Percentiles rank a stretch among this genome's conserved stretches.
phyloP scores from a whole-genome alignment of 306 rosid species.

The Gastrolobium bilobum region DNA sequence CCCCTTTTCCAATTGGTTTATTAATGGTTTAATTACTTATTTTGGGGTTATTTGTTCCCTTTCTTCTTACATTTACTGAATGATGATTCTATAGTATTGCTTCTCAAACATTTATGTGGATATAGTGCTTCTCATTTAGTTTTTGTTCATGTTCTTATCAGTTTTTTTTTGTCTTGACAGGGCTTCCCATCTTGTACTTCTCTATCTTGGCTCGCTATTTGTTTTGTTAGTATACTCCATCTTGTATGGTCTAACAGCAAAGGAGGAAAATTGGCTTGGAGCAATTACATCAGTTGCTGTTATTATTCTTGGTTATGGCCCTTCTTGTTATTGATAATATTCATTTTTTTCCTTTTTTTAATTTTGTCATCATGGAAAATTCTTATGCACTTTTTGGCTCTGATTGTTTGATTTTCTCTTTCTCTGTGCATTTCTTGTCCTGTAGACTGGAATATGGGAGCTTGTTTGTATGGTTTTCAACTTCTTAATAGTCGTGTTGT shows the following conservation, averaged over 20 bases:
- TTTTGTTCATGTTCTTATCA: slow-evolving; percentile 25
- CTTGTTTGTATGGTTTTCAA: slow-evolving; percentile 94
- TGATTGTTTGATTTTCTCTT: slow-evolving; percentile 34
- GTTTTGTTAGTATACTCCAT: slow-evolving; percentile 93
- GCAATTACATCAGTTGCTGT: slow-evolving; percentile 96
- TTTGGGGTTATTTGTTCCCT: slow-evolving; percentile 20
- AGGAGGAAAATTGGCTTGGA: slow-evolving; percentile 94
- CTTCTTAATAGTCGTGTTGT: slow-evolving; percentile 91
- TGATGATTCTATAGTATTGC: slow-evolving; percentile 17
- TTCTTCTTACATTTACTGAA: slow-evolving; percentile 8
- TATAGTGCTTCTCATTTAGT: neutral
- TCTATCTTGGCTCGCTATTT: slow-evolving; percentile 88
- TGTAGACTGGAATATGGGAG: slow-evolving; percentile 99
- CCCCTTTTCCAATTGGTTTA: slow-evolving; percentile 2
- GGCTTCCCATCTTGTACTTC: slow-evolving; percentile 96
- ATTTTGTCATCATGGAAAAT: slow-evolving; percentile 14
- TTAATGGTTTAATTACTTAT: slow-evolving; percentile 5
- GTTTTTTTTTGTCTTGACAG: slow-evolving; percentile 59
- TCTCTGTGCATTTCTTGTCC: slow-evolving; percentile 41
- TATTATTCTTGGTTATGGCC: slow-evolving; percentile 83
- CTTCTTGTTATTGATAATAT: slow-evolving; percentile 43
- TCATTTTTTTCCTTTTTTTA: neutral
- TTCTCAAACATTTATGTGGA: slow-evolving; percentile 32
- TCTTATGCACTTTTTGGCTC: slow-evolving; percentile 38
- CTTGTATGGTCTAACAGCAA: slow-evolving; percentile 77